phyloP scores from a whole-genome alignment of 179 eudicot species.

The Silene vulgaris region DNA sequence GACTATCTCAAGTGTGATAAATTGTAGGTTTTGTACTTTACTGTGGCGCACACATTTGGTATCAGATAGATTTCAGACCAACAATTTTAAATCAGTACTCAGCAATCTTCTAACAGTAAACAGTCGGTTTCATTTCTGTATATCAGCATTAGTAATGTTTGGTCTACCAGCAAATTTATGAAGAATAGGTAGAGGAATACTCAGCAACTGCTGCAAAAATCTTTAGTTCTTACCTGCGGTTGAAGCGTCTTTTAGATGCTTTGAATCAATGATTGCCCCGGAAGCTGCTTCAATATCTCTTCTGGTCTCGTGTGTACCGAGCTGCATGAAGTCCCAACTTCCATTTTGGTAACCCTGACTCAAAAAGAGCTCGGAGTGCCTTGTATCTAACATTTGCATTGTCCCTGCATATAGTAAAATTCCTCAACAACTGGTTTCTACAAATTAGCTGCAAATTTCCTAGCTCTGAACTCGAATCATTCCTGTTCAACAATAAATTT shows the following conservation, averaged over 20 bases:
- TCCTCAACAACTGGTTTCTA: neutral
- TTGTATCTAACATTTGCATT: slow-evolving; percentile 88
- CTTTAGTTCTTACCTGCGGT: slow-evolving; percentile 22
- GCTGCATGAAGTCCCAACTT: slow-evolving; percentile 62
- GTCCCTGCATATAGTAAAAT: slow-evolving; percentile 46
- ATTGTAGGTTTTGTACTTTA: too few species aligned
- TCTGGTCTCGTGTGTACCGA: slow-evolving; percentile 59
- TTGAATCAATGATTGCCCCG: slow-evolving; percentile 68
- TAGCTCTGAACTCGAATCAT: neutral
- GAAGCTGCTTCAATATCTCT: slow-evolving; percentile 58
- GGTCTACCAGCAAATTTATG: neutral
- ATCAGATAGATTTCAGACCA: neutral
- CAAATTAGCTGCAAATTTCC: neutral
- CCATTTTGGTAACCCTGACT: slow-evolving; percentile 53
- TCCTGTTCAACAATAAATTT: neutral
- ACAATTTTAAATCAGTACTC: too few species aligned
- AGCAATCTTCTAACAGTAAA: neutral
- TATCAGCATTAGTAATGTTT: neutral
- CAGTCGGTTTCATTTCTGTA: neutral
- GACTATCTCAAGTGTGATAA: too few species aligned
- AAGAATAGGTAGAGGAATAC: neutral
- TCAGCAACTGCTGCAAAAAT: neutral
- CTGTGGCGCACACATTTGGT: neutral
- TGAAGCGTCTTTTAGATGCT: slow-evolving; percentile 53
- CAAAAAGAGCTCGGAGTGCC: slow-evolving; percentile 84